These are phyloP conservation scores for Saturnispora dispora DNA, from an alignment of 805 yeast species.

Conservation along the genomic window DNA sequence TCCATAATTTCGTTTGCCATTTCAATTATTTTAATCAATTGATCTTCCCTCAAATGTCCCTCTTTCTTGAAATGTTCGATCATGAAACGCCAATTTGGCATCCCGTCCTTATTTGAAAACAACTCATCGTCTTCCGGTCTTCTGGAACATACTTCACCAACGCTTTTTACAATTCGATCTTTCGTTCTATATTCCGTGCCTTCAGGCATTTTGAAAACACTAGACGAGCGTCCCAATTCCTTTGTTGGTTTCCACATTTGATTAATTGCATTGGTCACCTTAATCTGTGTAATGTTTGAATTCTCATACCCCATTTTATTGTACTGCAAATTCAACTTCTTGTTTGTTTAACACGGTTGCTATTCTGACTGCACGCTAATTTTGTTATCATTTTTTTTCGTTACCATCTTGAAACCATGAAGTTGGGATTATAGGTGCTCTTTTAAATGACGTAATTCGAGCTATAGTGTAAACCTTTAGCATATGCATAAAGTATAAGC, in stretches of 20 bases:
- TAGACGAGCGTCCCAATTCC: not conserved
- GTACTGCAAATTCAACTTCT: not conserved
- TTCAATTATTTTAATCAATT: slow-evolving; percentile 55
- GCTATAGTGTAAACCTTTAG: too few relatives aligned
- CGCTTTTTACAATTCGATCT: slow-evolving; percentile 45
- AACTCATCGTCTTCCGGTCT: slow-evolving; percentile 61
- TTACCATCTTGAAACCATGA: not conserved
- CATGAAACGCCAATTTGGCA: slow-evolving; percentile 67
- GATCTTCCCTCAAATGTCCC: slow-evolving; percentile 68
- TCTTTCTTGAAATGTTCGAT: slow-evolving; percentile 68
- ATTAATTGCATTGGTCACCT: slow-evolving; percentile 5
- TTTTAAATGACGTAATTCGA: too few relatives aligned
- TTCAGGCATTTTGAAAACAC: slow-evolving; percentile 22
- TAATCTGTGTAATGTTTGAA: not conserved
- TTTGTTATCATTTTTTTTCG: not conserved
- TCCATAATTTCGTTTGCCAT: slow-evolving; percentile 54
- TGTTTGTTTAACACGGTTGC: not conserved
- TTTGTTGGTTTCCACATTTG: not conserved
- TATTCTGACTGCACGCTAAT: not conserved
- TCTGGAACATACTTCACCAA: slow-evolving; percentile 54
- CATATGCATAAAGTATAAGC: too few relatives aligned
- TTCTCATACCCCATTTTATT: not conserved
- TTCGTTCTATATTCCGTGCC: slow-evolving; percentile 44
- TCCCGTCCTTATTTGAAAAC: slow-evolving; percentile 43
- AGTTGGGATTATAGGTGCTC: too few relatives aligned